Conservation (phyloP, 805 yeast genomes). For the Barnettozyma botsteinii region DNA sequence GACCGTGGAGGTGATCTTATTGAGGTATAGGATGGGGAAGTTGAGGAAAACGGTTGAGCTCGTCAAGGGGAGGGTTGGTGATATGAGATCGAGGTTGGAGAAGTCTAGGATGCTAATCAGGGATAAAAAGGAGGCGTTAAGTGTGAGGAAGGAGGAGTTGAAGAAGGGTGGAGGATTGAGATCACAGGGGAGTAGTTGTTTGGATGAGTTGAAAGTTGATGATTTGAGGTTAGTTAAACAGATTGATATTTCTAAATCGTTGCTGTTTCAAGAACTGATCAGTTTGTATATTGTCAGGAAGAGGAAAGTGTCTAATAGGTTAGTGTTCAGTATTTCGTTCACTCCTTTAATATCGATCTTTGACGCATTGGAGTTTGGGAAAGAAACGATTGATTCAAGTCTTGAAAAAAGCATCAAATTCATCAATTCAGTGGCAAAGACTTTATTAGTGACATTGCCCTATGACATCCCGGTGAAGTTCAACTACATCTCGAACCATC, state of each 20-base stretch:
- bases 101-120: not conserved
- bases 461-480: slow-evolving; percentile 12
- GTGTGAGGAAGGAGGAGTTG: not conserved
- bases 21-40: slow-evolving; percentile 12
- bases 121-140: no score
- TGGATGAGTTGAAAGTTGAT: slow-evolving; percentile 7
- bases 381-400: slow-evolving; percentile 17
- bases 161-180: not conserved
- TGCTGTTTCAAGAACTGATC: slow-evolving; percentile 23
- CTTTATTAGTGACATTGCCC: slow-evolving; percentile 15
- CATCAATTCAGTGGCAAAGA: slow-evolving; percentile 13
- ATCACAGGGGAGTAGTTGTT: not conserved
- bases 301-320: slow-evolving; percentile 13
- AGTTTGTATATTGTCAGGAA: slow-evolving; percentile 17
- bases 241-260: slow-evolving; percentile 17
- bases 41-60: slow-evolving; percentile 11
- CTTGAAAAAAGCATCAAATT: slow-evolving; percentile 16
- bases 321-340: slow-evolving; percentile 18
- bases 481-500: slow-evolving; percentile 4
- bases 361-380: slow-evolving; percentile 14
- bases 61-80: not conserved
- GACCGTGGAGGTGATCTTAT: slow-evolving; percentile 19
- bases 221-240: slow-evolving; percentile 17
- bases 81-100: not conserved
- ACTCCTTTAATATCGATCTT: slow-evolving; percentile 18